Evolutionary conservation across 805 yeast genomes (phyloP).

Genomic region (Priceomyces carsonii): DNA sequence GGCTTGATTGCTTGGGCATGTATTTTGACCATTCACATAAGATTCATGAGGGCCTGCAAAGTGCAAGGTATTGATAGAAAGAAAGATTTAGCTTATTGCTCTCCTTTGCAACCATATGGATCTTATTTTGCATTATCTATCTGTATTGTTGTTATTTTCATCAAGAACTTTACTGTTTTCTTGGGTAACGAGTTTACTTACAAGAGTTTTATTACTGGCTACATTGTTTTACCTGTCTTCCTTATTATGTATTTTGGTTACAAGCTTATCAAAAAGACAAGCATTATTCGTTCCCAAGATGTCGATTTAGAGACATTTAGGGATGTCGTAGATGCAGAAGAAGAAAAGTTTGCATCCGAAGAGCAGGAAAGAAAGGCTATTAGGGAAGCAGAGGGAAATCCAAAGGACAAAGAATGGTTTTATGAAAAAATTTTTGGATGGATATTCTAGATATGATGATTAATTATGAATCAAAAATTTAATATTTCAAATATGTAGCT

Average conservation of each 20-base stretch:
- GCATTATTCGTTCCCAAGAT: constrained; percentile 50
- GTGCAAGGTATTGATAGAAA: constrained; percentile 61
- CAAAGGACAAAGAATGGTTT: constrained; percentile 45
- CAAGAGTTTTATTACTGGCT: constrained; percentile 73
- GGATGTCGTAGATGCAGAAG: constrained; percentile 57
- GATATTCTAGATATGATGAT: constrained; percentile 37
- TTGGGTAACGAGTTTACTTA: constrained; percentile 56
- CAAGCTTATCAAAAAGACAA: constrained; percentile 56
- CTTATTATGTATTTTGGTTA: constrained; percentile 56
- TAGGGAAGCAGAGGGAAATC: constrained; percentile 44
- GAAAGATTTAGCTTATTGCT: constrained; percentile 53
- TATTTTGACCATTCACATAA: constrained; percentile 65
- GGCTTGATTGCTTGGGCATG: constrained; percentile 77
- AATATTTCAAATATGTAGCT: no score
- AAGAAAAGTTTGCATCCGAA: constrained; percentile 35
- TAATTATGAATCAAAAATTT: no score
- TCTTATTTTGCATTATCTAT: constrained; percentile 56
- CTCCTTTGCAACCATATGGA: constrained; percentile 73
- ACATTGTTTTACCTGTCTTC: constrained; percentile 72
- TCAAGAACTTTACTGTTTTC: constrained; percentile 75
- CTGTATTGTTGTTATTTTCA: constrained; percentile 56
- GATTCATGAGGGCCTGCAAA: constrained; percentile 62
- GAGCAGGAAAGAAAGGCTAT: constrained; percentile 35
- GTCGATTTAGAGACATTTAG: constrained; percentile 62
- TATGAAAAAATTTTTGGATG: constrained; percentile 51